Conservation (phyloP, 2,329 filamentous ascomycete species). For the Parastagonospora avenae region DNA sequence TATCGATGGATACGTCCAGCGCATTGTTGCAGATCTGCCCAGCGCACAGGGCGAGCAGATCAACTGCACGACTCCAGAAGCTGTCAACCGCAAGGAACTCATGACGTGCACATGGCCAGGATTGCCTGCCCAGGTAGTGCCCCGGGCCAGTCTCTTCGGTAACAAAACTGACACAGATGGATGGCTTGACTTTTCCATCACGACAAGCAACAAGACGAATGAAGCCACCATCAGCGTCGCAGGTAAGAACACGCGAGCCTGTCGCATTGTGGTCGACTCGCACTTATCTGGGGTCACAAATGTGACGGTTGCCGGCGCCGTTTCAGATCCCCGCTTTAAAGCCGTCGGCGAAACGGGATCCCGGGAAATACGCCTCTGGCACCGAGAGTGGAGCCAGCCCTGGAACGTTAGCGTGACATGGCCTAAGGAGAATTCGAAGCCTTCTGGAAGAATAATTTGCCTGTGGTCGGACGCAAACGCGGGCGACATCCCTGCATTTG, state of each 20-base stretch:
- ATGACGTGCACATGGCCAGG: conserved; percentile 74
- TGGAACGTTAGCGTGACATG: conserved; percentile 80
- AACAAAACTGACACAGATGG: conserved; percentile 32
- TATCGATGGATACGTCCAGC: conserved; percentile 45
- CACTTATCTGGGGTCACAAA: conserved; percentile 58
- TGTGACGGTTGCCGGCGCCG: conserved; percentile 67
- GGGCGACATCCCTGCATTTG: conserved; percentile 78
- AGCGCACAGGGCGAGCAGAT: conserved; percentile 66
- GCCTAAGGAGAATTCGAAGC: conserved; percentile 45
- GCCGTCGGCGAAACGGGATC: conserved; percentile 67
- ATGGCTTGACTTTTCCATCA: conserved; percentile 72
- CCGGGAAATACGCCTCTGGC: conserved; percentile 77
- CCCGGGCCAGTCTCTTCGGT: conserved; percentile 37
- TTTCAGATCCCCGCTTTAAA: conserved; percentile 69
- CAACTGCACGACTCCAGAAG: conserved; percentile 47
- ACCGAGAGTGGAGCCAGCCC: conserved; percentile 74
- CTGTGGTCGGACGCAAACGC: conserved; percentile 87
- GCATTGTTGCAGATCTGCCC: conserved; percentile 72
- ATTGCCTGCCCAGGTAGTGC: conserved; percentile 67
- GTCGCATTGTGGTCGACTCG: conserved; percentile 73
- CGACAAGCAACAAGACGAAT: conserved; percentile 52
- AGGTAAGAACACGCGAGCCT: conserved; percentile 78
- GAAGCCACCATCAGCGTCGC: conserved; percentile 69
- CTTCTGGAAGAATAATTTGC: conserved; percentile 71
- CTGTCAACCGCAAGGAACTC: conserved; percentile 57